Percentiles rank a stretch among this genome's conserved stretches.
Evolutionary conservation across 345 rosid genomes (phyloP).

Genomic region (Ceriops decandra): DNA sequence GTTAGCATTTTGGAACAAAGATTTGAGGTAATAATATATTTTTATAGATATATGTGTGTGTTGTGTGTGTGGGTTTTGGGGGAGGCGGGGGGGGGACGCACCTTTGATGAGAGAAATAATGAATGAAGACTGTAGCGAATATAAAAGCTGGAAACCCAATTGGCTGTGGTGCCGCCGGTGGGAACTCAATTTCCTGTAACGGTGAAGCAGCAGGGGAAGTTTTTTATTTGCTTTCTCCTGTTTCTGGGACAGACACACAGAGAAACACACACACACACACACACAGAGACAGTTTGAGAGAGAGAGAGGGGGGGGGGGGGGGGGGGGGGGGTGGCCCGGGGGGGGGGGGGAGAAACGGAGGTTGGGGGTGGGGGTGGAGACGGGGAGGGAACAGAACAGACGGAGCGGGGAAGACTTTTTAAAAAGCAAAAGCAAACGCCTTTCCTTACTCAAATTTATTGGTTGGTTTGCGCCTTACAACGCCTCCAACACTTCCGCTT

Average conservation of each 20-base stretch:
- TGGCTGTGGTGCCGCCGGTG: too few species aligned
- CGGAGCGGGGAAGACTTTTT: slow-evolving; percentile 9
- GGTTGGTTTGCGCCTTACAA: background rate
- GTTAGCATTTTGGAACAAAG: too few species aligned
- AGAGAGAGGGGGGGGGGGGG: too few species aligned
- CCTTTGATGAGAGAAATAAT: background rate
- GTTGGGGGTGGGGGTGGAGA: background rate
- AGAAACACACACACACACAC: background rate
- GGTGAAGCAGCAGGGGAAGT: too few species aligned
- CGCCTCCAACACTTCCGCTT: too few species aligned
- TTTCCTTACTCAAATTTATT: slow-evolving; percentile 30
- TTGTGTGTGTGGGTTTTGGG: too few species aligned
- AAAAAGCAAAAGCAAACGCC: slow-evolving; percentile 34
- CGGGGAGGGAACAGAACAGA: background rate
- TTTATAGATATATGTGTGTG: too few species aligned
- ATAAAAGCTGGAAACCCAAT: background rate
- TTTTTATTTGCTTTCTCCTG: background rate
- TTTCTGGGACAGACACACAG: background rate
- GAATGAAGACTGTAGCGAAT: background rate
- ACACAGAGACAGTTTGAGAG: too few species aligned
- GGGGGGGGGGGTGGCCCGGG: background rate
- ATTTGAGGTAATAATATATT: too few species aligned
- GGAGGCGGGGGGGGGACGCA: background rate
- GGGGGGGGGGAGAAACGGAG: background rate
- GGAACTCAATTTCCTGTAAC: too few species aligned